phyloP scores from a whole-genome alignment of 306 rosid species.

The Casuarina glauca region DNA sequence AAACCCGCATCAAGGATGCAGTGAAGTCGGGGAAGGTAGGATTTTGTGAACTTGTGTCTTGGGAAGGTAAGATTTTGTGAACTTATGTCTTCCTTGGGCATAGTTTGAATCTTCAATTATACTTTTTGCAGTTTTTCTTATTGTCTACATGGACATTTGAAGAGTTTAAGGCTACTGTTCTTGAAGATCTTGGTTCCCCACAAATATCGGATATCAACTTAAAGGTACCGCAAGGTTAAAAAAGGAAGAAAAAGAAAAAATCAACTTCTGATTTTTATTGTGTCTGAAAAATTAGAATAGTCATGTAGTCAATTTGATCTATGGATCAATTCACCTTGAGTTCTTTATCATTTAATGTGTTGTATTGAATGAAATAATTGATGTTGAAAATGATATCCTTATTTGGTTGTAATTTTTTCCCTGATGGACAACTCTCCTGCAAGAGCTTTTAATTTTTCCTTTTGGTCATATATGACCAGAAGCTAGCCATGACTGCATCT shows the following conservation, averaged over 20 bases:
- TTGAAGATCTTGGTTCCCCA: conserved; percentile 56
- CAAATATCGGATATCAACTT: conserved; percentile 71
- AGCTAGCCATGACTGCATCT: background rate
- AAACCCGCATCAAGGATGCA: conserved; percentile 69
- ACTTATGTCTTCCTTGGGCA: conserved; percentile 15
- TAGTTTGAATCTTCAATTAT: conserved; percentile 22
- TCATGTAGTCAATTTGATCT: background rate
- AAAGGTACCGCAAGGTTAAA: conserved; percentile 50
- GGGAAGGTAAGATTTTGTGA: conserved; percentile 57
- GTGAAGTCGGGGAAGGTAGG: conserved; percentile 80
- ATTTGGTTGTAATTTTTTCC: background rate
- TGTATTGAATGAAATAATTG: background rate
- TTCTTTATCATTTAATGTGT: background rate
- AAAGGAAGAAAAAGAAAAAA: background rate
- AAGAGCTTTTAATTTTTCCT: background rate
- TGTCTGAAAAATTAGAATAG: background rate
- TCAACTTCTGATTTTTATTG: background rate
- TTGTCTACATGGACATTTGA: conserved; percentile 65
- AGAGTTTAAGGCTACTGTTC: conserved; percentile 64
- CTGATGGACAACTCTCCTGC: background rate
- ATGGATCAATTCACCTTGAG: background rate
- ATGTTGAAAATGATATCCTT: background rate
- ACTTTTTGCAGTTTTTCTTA: conserved; percentile 51
- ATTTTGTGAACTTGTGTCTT: conserved; percentile 8
- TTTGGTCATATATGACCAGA: background rate